Conservation (phyloP, 2,329 filamentous ascomycete species). For the Aureobasidium leucospermi region DNA sequence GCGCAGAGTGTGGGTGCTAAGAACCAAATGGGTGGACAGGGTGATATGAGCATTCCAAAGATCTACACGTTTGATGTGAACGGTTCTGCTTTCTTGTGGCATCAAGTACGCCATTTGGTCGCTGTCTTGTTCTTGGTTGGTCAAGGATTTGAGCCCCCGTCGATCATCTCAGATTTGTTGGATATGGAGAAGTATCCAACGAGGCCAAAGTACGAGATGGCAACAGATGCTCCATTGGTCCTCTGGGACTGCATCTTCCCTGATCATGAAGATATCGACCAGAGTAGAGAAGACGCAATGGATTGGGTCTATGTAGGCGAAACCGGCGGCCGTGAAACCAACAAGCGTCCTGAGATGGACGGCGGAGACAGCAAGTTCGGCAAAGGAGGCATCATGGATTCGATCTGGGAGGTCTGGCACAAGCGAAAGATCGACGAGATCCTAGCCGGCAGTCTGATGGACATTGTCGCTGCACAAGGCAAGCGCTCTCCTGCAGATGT, state of each 20-base stretch:
- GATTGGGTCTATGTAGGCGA: conserved; percentile 77
- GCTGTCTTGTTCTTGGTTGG: conserved; percentile 85
- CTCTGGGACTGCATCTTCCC: conserved; percentile 90
- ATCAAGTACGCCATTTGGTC: conserved; percentile 95
- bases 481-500: conserved; percentile 18
- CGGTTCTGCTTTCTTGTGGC: conserved; percentile 92
- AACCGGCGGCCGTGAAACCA: conserved; percentile 36
- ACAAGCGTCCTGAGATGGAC: conserved; percentile 25
- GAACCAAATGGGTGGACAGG: neutral
- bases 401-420: conserved; percentile 77
- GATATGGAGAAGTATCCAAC: conserved; percentile 63
- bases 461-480: conserved; percentile 46
- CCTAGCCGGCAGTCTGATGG: conserved; percentile 65
- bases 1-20: conserved; percentile 23
- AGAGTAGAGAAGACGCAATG: conserved; percentile 50
- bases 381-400: conserved; percentile 59
- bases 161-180: conserved; percentile 65
- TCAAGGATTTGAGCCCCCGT: conserved; percentile 73
- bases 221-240: conserved; percentile 80
- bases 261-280: conserved; percentile 26
- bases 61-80: conserved; percentile 84
- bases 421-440: conserved; percentile 84
- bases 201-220: conserved; percentile 86
- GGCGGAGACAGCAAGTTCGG: conserved; percentile 56
- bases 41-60: conserved; percentile 40